Evolutionary conservation across 305 asterid genomes (phyloP).

Genomic region (Nicotiana rustica): DNA sequence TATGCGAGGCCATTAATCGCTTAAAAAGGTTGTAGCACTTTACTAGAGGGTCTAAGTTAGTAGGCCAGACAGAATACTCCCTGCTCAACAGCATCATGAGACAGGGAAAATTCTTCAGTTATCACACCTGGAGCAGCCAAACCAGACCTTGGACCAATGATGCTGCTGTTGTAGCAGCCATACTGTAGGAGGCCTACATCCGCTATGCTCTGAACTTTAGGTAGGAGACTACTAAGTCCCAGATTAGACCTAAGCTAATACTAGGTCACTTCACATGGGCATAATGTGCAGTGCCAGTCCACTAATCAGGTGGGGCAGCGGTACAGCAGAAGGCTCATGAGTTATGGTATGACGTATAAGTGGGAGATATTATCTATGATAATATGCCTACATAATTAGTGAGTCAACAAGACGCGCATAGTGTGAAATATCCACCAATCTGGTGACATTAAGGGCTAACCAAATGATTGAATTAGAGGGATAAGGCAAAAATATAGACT

Average conservation of each 20-base stretch:
- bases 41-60: neutral
- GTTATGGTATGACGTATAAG: constrained; percentile 14
- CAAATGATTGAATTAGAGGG: constrained; percentile 6
- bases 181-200: neutral
- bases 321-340: constrained; percentile 19
- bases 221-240: neutral
- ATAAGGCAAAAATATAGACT: neutral
- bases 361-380: constrained; percentile 13
- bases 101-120: constrained; percentile 3
- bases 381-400: constrained; percentile 8
- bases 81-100: neutral
- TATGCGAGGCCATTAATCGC: neutral
- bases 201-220: neutral
- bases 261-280: neutral
- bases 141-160: neutral
- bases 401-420: neutral
- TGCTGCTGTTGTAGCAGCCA: neutral
- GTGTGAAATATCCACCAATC: neutral
- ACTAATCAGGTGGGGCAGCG: neutral
- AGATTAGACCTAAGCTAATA: neutral
- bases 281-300: constrained; percentile 1
- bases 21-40: neutral
- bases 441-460: neutral
- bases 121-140: neutral
- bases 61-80: neutral